These are phyloP conservation scores for Pyricularia grisea DNA, from an alignment of 2,329 filamentous ascomycete genomes.

Conservation along the genomic window DNA sequence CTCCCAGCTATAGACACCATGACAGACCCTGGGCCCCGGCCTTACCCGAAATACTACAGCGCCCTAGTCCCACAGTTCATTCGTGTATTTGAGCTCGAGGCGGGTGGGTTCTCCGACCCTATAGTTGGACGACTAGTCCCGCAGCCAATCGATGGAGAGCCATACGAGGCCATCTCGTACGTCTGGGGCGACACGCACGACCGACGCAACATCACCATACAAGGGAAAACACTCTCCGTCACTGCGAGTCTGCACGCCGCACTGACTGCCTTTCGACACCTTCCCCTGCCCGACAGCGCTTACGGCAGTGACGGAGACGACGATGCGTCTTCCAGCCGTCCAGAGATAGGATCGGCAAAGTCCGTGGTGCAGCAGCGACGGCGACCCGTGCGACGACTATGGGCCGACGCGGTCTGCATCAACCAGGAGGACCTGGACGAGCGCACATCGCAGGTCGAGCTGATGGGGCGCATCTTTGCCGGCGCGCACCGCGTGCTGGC, in stretches of 20 bases:
- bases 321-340: background rate
- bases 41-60: slow-evolving; percentile 7
- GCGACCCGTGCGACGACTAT: slow-evolving; percentile 6
- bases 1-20: background rate
- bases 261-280: slow-evolving; percentile 1
- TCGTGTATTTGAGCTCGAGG: slow-evolving; percentile 10
- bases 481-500: slow-evolving; percentile 9
- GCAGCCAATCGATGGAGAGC: slow-evolving; percentile 19
- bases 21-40: background rate
- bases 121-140: slow-evolving; percentile 17
- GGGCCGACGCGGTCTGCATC: slow-evolving; percentile 16
- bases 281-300: background rate
- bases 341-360: background rate
- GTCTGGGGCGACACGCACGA: slow-evolving; percentile 4
- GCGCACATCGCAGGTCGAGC: slow-evolving; percentile 11
- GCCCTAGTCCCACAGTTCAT: slow-evolving; percentile 6
- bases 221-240: background rate
- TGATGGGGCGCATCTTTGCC: slow-evolving; percentile 13
- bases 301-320: background rate
- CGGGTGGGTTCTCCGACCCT: slow-evolving; percentile 6
- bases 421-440: slow-evolving; percentile 13
- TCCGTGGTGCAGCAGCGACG: background rate
- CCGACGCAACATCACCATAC: background rate
- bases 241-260: slow-evolving; percentile 5
- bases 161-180: slow-evolving; percentile 7